Evolutionary conservation across 495 filamentous ascomycete species (phyloP).

Genomic region (Podospora conica): DNA sequence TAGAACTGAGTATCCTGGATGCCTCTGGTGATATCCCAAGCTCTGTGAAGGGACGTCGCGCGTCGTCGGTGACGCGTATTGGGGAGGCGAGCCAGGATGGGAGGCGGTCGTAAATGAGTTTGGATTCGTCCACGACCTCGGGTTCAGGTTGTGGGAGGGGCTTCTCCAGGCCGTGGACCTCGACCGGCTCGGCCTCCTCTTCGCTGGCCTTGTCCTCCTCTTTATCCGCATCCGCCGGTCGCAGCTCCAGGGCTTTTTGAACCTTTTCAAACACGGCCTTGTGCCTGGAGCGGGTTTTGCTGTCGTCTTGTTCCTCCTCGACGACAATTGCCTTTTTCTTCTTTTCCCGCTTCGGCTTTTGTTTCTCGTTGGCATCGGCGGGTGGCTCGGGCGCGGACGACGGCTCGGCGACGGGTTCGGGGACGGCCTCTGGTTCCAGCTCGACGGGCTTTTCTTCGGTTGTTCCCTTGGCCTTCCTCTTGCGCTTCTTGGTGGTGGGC

Average conservation of each 20-base stretch:
- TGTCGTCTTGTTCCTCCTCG: constrained; percentile 15
- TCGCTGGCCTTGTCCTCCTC: constrained; percentile 26
- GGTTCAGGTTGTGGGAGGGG: constrained; percentile 72
- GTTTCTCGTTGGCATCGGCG: constrained; percentile 4
- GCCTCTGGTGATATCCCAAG: constrained; percentile 45
- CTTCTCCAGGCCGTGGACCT: constrained; percentile 56
- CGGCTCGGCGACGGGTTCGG: neutral
- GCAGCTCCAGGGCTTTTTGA: constrained; percentile 37
- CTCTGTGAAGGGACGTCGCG: constrained; percentile 53
- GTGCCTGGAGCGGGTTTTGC: constrained; percentile 32
- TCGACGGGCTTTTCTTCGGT: neutral
- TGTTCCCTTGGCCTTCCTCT: constrained; percentile 2
- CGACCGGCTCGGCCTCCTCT: constrained; percentile 44
- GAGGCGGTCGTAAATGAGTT: constrained; percentile 48
- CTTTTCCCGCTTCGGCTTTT: constrained; percentile 8
- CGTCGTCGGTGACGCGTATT: constrained; percentile 52
- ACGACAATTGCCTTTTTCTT: constrained; percentile 34
- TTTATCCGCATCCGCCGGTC: constrained; percentile 11
- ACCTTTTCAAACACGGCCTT: constrained; percentile 43
- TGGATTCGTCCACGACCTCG: constrained; percentile 45
- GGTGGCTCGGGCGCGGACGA: neutral
- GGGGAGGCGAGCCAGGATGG: constrained; percentile 74
- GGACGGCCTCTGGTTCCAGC: neutral
- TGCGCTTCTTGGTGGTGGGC: neutral
- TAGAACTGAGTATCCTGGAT: constrained; percentile 50